A percentile compares a stretch with the other conserved stretches of the same genome.
These are phyloP conservation scores for Ascochyta viciae-villosae DNA, from an alignment of 2,329 filamentous ascomycete species.

Conservation along the genomic window DNA sequence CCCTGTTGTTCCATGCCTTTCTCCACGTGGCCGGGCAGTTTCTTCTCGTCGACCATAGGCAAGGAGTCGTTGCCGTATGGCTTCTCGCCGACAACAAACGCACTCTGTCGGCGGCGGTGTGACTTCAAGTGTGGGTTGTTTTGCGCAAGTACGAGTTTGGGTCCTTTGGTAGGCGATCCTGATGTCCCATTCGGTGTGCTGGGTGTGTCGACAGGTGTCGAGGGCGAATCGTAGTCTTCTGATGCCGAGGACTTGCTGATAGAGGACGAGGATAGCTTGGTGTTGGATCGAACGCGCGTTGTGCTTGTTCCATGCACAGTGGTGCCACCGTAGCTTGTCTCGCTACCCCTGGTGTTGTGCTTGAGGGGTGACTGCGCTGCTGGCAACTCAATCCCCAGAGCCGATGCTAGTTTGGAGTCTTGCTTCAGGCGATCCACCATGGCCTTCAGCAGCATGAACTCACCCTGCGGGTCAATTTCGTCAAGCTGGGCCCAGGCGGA, in stretches of 20 bases:
- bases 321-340: constrained; percentile 42
- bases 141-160: constrained; percentile 77
- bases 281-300: constrained; percentile 43
- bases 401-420: constrained; percentile 68
- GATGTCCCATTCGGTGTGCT: constrained; percentile 35
- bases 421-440: constrained; percentile 76
- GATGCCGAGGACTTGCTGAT: constrained; percentile 27
- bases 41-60: constrained; percentile 52
- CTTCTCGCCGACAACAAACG: constrained; percentile 53
- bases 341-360: constrained; percentile 41
- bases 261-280: constrained; percentile 25
- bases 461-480: constrained; percentile 86
- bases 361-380: constrained; percentile 34
- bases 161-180: constrained; percentile 57
- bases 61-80: constrained; percentile 49
- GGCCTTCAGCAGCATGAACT: constrained; percentile 81
- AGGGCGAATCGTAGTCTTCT: constrained; percentile 30
- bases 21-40: constrained; percentile 64
- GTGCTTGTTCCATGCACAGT: constrained; percentile 45
- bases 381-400: constrained; percentile 50
- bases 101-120: constrained; percentile 64
- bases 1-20: constrained; percentile 92
- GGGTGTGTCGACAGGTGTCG: constrained; percentile 24
- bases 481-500: constrained; percentile 88
- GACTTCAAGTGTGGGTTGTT: constrained; percentile 86